Evolutionary conservation across 176 grass and related monocot genomes (phyloP).

Genomic region (Hordeum vulgare): DNA sequence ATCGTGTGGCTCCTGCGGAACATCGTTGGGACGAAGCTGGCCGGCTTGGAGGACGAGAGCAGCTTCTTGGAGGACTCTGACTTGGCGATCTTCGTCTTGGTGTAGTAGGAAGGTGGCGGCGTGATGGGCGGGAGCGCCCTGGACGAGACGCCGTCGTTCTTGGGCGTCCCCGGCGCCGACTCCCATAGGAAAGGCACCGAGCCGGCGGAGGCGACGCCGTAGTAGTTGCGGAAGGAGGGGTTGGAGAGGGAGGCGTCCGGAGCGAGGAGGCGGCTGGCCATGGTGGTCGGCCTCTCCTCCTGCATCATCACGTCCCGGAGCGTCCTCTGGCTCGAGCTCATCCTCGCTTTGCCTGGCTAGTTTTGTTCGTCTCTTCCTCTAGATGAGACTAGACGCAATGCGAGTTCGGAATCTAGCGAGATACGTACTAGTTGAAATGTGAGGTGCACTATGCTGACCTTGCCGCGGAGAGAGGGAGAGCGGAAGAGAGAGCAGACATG

Average conservation of each 20-base stretch:
- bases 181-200: constrained; percentile 68
- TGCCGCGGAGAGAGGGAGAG: background rate
- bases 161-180: constrained; percentile 59
- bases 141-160: constrained; percentile 24
- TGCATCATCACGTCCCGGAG: constrained; percentile 33
- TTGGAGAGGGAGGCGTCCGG: constrained; percentile 33
- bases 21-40: constrained; percentile 40
- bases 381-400: background rate
- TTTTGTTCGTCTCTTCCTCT: background rate
- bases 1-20: constrained; percentile 41
- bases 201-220: constrained; percentile 47
- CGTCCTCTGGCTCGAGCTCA: constrained; percentile 40
- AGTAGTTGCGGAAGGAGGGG: constrained; percentile 58
- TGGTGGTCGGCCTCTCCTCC: constrained; percentile 2
- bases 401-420: background rate
- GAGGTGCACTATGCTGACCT: background rate
- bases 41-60: constrained; percentile 20
- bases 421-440: background rate
- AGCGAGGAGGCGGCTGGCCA: constrained; percentile 23
- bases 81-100: constrained; percentile 3
- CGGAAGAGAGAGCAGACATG: background rate
- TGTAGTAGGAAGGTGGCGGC: constrained; percentile 59
- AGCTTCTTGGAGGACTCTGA: constrained; percentile 34
- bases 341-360: constrained; percentile 8
- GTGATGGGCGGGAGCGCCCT: constrained; percentile 43